These are phyloP conservation scores for Aspergillus fijiensis DNA, from an alignment of 2,329 filamentous ascomycete genomes.

Conservation along the genomic window DNA sequence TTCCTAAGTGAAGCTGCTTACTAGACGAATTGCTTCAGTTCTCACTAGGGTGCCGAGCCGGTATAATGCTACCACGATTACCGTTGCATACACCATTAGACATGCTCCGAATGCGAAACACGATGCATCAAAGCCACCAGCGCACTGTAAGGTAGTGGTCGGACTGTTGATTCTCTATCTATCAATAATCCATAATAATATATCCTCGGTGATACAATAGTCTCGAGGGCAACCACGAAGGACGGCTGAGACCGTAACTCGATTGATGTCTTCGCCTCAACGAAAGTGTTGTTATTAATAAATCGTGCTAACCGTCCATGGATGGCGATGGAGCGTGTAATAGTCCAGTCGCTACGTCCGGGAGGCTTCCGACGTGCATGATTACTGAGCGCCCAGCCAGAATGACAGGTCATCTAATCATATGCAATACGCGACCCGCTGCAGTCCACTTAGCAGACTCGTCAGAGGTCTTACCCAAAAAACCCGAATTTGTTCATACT, in stretches of 20 bases:
- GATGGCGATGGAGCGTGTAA: neutral
- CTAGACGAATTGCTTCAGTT: neutral
- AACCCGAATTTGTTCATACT: neutral
- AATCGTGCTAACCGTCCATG: neutral
- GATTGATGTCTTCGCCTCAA: neutral
- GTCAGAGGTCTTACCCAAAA: neutral
- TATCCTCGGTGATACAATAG: slow-evolving; percentile 6
- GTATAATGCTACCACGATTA: neutral
- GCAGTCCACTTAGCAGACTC: neutral
- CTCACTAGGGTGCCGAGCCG: neutral
- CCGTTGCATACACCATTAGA: neutral
- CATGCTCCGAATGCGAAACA: neutral
- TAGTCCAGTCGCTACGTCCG: slow-evolving; percentile 6
- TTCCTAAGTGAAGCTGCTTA: neutral
- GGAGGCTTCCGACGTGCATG: slow-evolving; percentile 4
- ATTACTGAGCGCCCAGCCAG: neutral
- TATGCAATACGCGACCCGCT: slow-evolving; percentile 6
- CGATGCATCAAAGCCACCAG: neutral
- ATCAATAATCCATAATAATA: slow-evolving; percentile 8
- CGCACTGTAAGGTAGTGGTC: neutral
- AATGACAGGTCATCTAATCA: slow-evolving; percentile 7
- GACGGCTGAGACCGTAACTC: neutral
- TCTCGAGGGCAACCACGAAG: slow-evolving; percentile 1
- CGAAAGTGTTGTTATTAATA: slow-evolving; percentile 5
- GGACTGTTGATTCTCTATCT: neutral